Evolutionary conservation across 1,139 yeast genomes (phyloP).

Genomic region (Eremothecium coryli): DNA sequence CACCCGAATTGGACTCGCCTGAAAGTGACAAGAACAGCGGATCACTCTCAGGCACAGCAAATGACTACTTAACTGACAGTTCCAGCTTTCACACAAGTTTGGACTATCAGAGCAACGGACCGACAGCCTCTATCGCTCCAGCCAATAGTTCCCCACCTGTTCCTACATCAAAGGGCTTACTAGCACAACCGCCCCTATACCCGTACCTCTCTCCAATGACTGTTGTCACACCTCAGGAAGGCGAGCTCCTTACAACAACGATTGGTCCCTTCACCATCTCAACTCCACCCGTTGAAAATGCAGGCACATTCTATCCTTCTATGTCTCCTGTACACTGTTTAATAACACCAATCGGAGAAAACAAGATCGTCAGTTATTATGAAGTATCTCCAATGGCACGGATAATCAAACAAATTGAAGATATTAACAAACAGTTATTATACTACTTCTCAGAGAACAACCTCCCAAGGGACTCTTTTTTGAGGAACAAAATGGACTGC

Average conservation of each 20-base stretch:
- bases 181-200: background rate
- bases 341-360: constrained; percentile 4
- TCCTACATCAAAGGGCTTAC: constrained; percentile 3
- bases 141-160: constrained; percentile 1
- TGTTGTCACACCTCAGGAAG: background rate
- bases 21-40: background rate
- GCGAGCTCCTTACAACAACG: background rate
- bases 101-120: no score
- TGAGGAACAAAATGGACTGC: constrained; percentile 6
- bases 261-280: background rate
- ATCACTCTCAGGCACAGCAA: background rate
- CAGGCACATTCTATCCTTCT: constrained; percentile 6
- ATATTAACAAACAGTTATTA: constrained; percentile 6
- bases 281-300: constrained; percentile 6
- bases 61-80: no score
- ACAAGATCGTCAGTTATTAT: constrained; percentile 6
- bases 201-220: constrained; percentile 1
- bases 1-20: background rate
- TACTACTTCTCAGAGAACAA: constrained; percentile 8
- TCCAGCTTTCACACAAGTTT: no score
- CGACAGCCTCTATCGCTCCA: no score
- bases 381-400: constrained; percentile 7
- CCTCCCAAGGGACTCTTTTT: constrained; percentile 5
- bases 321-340: constrained; percentile 2
- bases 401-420: constrained; percentile 7